Evolutionary conservation across 352 stramenopile genomes (phyloP), one percentile per base, ranked within the genome.

Genomic region (Globisporangium nunn): DNA sequence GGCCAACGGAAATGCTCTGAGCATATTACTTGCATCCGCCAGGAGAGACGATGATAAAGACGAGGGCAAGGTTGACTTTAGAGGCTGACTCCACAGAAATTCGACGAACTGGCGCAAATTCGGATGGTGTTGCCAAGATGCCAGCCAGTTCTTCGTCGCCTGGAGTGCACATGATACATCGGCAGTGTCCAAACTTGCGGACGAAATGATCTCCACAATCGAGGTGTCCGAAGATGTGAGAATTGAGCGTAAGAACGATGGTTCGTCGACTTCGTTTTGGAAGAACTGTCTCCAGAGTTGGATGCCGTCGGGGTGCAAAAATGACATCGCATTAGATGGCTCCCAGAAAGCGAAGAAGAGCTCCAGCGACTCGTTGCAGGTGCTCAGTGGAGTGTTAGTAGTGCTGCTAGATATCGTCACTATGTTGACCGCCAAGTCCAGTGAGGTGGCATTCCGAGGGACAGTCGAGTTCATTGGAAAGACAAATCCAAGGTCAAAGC

Each of bases 101-200:
- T 88, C 76, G 7, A 85, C 64, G 45, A 85, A 77, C 52, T 76
- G 61, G 10, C 61, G 59, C 53, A 77, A 65, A 30, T 52, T 62
- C 6, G 78, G 78, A 23, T 87, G 75, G 17, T 63, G 70, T 10
- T 73, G 63, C 70, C 75, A 86, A 6, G 78, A 87, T 12, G 64
- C 37, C 3, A 88, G 12, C 78, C 78, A 88, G 50, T 86, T 69
- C 0, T 60, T 64, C 6, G 78, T 60, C 4, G 71, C 52, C 31
- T 85, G 63, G 15, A 81, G 53, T 0, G 66, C 62, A 41, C 78
- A 88, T 6, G 59, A 72, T 5, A 73, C 58, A 0, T 65, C 64
- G 0, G 46, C 50, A 11, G 28, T 59, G 8, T 52, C 14, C 3
- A 78, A 23, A 4, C 63, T 37, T 30, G 61, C 40, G 18, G 40